phyloP scores from a whole-genome alignment of 2,329 filamentous ascomycete genomes.

The Hysterium pulicare region DNA sequence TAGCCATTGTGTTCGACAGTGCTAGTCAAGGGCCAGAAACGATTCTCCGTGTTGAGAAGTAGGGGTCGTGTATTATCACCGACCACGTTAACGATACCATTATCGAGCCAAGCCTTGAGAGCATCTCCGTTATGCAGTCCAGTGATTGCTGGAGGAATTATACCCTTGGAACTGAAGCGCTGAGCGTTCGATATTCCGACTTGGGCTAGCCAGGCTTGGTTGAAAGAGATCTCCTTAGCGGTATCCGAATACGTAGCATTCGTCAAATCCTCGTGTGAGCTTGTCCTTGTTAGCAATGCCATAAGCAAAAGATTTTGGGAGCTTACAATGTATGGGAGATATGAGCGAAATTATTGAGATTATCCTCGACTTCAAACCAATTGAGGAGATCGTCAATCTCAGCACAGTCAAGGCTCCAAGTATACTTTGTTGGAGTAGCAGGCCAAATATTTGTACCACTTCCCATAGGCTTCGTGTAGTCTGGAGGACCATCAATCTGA shows the following conservation, averaged over 20 bases:
- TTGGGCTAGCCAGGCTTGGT: constrained; percentile 57
- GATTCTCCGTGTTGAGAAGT: constrained; percentile 51
- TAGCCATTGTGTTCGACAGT: constrained; percentile 53
- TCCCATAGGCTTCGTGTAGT: constrained; percentile 45
- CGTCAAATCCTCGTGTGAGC: constrained; percentile 55
- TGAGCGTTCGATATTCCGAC: constrained; percentile 47
- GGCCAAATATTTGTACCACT: constrained; percentile 40
- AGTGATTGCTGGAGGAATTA: constrained; percentile 63
- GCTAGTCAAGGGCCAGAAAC: constrained; percentile 55
- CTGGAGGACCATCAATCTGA: constrained; percentile 40
- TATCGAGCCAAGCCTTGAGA: constrained; percentile 57
- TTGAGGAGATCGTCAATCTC: constrained; percentile 48
- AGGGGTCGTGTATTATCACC: constrained; percentile 60
- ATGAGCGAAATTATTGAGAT: constrained; percentile 54
- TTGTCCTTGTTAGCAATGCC: constrained; percentile 9
- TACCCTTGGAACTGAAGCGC: constrained; percentile 52
- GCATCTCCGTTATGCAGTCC: constrained; percentile 63
- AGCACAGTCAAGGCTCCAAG: constrained; percentile 50
- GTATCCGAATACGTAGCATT: constrained; percentile 60
- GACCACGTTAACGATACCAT: constrained; percentile 59
- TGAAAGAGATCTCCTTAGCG: constrained; percentile 57
- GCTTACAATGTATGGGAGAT: constrained; percentile 59
- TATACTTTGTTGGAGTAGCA: constrained; percentile 42
- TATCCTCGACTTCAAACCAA: constrained; percentile 53
- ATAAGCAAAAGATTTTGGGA: not conserved